Evolutionary conservation across 148 eudicot genomes (phyloP).

Genomic region (Fagopyrum tataricum): DNA sequence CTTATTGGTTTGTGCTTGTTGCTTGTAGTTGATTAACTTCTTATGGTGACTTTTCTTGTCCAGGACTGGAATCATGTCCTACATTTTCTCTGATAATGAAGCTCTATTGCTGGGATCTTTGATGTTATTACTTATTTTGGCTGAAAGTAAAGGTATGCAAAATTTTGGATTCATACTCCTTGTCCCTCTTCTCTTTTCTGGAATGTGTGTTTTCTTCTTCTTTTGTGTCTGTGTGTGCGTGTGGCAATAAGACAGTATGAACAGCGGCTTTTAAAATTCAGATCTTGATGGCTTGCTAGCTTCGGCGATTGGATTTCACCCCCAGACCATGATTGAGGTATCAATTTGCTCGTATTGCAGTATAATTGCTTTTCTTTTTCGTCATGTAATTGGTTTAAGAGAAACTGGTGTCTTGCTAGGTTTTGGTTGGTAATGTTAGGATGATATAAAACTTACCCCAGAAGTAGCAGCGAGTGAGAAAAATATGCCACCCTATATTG

Average conservation of each 20-base stretch:
- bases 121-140: slow-evolving; percentile 41
- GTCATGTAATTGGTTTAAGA: not conserved
- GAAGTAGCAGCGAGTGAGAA: not conserved
- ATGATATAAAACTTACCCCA: not conserved
- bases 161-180: not conserved
- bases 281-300: slow-evolving; percentile 35
- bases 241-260: not conserved
- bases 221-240: no score
- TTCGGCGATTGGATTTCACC: slow-evolving; percentile 29
- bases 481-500: no score
- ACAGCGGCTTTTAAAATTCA: slow-evolving; percentile 2
- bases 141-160: slow-evolving; percentile 38
- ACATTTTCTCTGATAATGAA: slow-evolving; percentile 33
- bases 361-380: not conserved
- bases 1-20: not conserved
- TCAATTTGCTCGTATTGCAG: not conserved
- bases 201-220: not conserved
- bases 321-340: slow-evolving; percentile 23
- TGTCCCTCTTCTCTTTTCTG: not conserved
- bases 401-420: not conserved
- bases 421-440: not conserved
- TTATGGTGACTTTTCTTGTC: slow-evolving; percentile 14
- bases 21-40: not conserved
- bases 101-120: slow-evolving; percentile 32
- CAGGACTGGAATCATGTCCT: slow-evolving; percentile 41